These are phyloP conservation scores for Coemansia sp. DNA, from an alignment of 192 early-diverging fungal species.

Conservation along the genomic window DNA sequence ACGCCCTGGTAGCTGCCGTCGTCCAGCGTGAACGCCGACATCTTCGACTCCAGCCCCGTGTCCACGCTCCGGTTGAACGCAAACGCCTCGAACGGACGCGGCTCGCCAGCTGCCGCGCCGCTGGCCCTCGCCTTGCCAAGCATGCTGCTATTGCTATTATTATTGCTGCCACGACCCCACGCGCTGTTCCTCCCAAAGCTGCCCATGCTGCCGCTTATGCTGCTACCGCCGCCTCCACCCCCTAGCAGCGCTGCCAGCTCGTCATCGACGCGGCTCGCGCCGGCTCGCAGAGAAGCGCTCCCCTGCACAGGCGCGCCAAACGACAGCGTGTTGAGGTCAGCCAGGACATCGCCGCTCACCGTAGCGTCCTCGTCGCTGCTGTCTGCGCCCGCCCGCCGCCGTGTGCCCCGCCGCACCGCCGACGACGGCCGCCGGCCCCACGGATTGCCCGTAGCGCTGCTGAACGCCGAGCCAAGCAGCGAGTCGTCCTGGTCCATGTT, in stretches of 20 bases:
- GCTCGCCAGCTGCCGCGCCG: background rate
- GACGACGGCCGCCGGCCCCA: background rate
- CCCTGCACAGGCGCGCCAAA: background rate
- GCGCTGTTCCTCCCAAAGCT: no score
- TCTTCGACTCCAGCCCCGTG: conserved; percentile 40
- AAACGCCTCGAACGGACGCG: conserved; percentile 31
- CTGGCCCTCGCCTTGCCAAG: background rate
- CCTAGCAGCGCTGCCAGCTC: conserved; percentile 17
- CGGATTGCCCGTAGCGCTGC: background rate
- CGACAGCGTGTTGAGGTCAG: conserved; percentile 15
- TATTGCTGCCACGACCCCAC: background rate
- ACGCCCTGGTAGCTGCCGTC: conserved; percentile 45
- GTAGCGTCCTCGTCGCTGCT: conserved; percentile 23
- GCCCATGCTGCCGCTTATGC: no score
- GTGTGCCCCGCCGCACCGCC: background rate
- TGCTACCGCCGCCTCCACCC: no score
- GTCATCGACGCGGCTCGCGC: conserved; percentile 10
- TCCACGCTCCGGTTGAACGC: conserved; percentile 12
- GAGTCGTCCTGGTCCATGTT: conserved; percentile 46
- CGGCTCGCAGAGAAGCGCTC: background rate
- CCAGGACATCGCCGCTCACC: conserved; percentile 5
- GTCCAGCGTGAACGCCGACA: conserved; percentile 40
- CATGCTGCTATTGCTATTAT: background rate
- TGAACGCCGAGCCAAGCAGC: conserved; percentile 11
- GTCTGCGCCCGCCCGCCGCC: background rate